A percentile compares a stretch with the other conserved stretches of the same genome.
Conservation (phyloP, 129 eudicot genomes). For the Saposhnikovia divaricata region DNA sequence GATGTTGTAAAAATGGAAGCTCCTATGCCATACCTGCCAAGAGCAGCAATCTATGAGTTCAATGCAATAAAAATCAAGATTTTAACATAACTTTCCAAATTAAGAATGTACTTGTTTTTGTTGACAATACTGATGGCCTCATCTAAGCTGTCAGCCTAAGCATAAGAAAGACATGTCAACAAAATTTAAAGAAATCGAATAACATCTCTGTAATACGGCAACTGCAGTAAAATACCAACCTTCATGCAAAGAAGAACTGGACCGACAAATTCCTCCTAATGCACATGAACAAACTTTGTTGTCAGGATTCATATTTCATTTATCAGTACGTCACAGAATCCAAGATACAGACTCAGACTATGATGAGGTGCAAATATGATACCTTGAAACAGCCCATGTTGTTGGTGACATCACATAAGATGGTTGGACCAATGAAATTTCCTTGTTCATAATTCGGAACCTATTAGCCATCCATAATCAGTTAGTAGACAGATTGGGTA, state of each 20-base stretch:
- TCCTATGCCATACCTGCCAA: slow-evolving; percentile 77
- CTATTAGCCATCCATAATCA: slow-evolving; percentile 16
- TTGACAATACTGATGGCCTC: slow-evolving; percentile 79
- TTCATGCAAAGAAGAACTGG: slow-evolving; percentile 95
- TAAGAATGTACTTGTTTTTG: slow-evolving; percentile 58
- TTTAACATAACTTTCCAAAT: background rate
- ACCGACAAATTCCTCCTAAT: slow-evolving; percentile 95
- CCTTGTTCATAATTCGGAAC: slow-evolving; percentile 75
- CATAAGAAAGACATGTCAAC: background rate
- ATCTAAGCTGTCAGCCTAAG: slow-evolving; percentile 88
- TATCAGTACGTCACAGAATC: slow-evolving; percentile 4
- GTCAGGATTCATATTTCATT: slow-evolving; percentile 15
- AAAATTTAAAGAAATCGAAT: background rate
- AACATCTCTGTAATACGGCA: background rate
- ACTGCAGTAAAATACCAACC: slow-evolving; percentile 30
- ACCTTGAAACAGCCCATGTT: slow-evolving; percentile 80
- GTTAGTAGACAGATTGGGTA: background rate
- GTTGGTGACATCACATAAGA: slow-evolving; percentile 59
- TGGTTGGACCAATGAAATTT: slow-evolving; percentile 76
- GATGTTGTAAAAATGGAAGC: slow-evolving; percentile 93
- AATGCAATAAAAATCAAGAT: background rate
- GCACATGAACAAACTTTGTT: slow-evolving; percentile 16
- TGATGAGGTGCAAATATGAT: slow-evolving; percentile 10
- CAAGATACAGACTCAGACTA: slow-evolving; percentile 3
- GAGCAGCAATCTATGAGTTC: slow-evolving; percentile 1